Conservation (phyloP, 306 rosid genomes). For the Mimosa bimucronata region DNA sequence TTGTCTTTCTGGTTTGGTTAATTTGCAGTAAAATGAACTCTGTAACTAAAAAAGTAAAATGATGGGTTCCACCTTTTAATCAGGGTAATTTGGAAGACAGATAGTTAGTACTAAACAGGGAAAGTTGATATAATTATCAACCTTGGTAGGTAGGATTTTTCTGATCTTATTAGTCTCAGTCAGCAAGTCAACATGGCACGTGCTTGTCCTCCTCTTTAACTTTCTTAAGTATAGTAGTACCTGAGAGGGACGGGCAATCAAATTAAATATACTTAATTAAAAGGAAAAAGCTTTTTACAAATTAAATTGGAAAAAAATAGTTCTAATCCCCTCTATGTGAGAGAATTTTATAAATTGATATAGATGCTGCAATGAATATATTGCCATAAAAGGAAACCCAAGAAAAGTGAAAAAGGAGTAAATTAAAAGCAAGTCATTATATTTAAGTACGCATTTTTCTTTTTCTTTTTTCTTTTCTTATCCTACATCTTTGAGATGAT, state of each 20-base stretch:
- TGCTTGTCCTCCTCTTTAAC: conserved; percentile 23
- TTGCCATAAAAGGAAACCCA: conserved; percentile 34
- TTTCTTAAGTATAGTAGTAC: conserved; percentile 22
- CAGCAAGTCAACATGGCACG: conserved; percentile 44
- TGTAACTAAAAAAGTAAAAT: not conserved
- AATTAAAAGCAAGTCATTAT: not conserved
- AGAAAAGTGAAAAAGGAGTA: conserved; percentile 32
- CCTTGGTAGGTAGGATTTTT: conserved; percentile 17
- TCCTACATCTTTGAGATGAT: not conserved
- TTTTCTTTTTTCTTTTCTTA: not conserved
- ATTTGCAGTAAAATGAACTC: not conserved
- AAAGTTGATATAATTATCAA: conserved; percentile 18
- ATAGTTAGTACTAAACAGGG: not conserved
- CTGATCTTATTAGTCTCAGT: conserved; percentile 27
- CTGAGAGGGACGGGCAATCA: not conserved
- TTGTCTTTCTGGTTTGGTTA: not conserved
- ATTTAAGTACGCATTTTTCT: not conserved
- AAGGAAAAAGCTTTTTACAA: not conserved
- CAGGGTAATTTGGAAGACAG: not conserved
- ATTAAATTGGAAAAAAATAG: not conserved
- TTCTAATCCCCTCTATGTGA: conserved; percentile 7
- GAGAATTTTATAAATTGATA: conserved; percentile 8
- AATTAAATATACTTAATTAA: not conserved
- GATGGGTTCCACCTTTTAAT: conserved; percentile 17
- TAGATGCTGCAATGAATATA: conserved; percentile 35